These are phyloP conservation scores for Xylogone sp. DNA, from an alignment of 2,329 filamentous ascomycete genomes.

Conservation along the genomic window DNA sequence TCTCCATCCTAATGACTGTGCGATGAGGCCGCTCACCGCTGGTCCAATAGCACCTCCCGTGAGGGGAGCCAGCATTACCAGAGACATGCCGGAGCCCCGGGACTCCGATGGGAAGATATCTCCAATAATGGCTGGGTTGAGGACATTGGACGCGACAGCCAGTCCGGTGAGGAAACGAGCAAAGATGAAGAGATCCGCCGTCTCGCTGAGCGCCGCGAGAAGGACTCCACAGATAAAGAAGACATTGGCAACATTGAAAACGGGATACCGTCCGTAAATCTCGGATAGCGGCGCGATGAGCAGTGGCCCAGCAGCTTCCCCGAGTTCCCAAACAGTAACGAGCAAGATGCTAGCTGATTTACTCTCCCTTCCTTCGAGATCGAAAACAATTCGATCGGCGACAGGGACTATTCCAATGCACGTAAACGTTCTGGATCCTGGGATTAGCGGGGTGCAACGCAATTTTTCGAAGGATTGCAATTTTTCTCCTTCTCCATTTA, in stretches of 20 bases:
- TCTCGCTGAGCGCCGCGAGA: slow-evolving; percentile 34
- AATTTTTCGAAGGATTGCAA: too few relatives aligned
- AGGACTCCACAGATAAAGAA: slow-evolving; percentile 35
- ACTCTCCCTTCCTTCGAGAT: slow-evolving; percentile 38
- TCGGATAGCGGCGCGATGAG: slow-evolving; percentile 42
- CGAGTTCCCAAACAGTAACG: slow-evolving; percentile 45
- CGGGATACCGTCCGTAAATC: slow-evolving; percentile 38
- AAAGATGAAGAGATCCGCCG: slow-evolving; percentile 34
- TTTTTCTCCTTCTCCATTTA: too few relatives aligned
- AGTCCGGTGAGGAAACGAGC: slow-evolving; percentile 27
- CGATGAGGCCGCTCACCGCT: slow-evolving; percentile 49
- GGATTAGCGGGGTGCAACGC: slow-evolving; percentile 1
- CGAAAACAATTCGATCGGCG: slow-evolving; percentile 45
- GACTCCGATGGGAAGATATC: background rate
- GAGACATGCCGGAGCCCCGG: background rate
- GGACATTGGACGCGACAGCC: background rate
- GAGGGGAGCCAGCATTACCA: slow-evolving; percentile 48
- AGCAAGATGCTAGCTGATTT: slow-evolving; percentile 46
- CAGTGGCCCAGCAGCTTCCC: slow-evolving; percentile 41
- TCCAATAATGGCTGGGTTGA: background rate
- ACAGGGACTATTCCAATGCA: slow-evolving; percentile 54
- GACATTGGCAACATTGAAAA: slow-evolving; percentile 47
- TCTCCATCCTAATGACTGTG: slow-evolving; percentile 52
- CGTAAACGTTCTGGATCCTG: slow-evolving; percentile 46
- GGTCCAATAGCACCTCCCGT: slow-evolving; percentile 55